Base-by-base conservation (phyloP, 352 stramenopile species). In the Phytopythium montanum region DNA sequence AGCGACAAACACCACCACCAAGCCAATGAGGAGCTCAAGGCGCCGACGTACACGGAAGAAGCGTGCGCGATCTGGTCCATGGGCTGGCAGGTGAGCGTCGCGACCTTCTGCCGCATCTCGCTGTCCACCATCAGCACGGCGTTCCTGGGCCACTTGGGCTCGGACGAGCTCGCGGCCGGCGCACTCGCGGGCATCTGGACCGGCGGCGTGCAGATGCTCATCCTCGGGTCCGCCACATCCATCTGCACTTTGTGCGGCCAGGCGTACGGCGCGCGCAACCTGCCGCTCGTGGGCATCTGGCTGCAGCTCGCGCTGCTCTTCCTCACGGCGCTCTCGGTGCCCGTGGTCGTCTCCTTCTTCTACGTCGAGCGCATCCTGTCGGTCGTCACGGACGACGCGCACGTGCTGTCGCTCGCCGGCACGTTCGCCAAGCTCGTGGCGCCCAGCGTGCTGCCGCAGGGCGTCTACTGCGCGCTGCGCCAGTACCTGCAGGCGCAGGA, bases 401-500 rank as follows among this genome's bases (percentile, higher is more conserved):
- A 70, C 5, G 84, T 92, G 54, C 73, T 94, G 0, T 46, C n/a
- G 19, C 69, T 92, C 36, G 85, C 79, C 0, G 77, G 73, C 51
- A 83, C 70, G 3, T 94, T 89, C 64, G 81, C 85, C 12, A 62
- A 72, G 33, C 80, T 77, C 28, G 56, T 89, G 10, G 72, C 77
- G 12, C 75, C 81, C 0, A 88, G 78, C 29, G 82, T 94, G 31
- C 72, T 88, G 25, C 82, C 83, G 0, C 78, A 89, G 55, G 78
- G 76, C 1, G 66, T 90, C 51, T 92, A 94, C 60, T 89, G 78
- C 25, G 77, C 77, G 3, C 54, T 94, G 38, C 75, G 82, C 0
- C 85, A 92, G 67, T 94, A 92, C 68, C 62, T 94, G 16, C 82
- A 92, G 49, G 75, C 85, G 0, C 79, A 91, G 54, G 83, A 91